phyloP scores from a whole-genome alignment of 805 yeast genomes.

The Hyphopichia homilentoma region DNA sequence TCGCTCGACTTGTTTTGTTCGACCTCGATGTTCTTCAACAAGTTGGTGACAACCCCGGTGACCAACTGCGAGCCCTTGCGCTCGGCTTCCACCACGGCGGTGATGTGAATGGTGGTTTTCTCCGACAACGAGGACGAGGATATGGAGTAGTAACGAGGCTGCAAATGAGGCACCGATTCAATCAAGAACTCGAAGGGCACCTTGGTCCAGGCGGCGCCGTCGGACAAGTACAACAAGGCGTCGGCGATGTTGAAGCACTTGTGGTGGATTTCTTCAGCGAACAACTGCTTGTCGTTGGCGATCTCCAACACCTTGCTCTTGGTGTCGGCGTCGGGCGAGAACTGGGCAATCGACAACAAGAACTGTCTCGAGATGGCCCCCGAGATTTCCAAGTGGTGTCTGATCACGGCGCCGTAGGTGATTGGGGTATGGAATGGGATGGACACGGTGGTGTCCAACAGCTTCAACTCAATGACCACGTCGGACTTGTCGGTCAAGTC shows the following conservation, averaged over 20 bases:
- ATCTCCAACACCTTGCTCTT: slow-evolving; percentile 49
- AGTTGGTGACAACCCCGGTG: slow-evolving; percentile 88
- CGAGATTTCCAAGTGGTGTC: slow-evolving; percentile 84
- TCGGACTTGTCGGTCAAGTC: slow-evolving; percentile 52
- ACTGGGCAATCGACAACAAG: slow-evolving; percentile 66
- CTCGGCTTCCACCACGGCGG: slow-evolving; percentile 87
- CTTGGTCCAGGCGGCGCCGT: slow-evolving; percentile 62
- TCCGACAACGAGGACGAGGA: slow-evolving; percentile 83
- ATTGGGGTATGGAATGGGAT: slow-evolving; percentile 75
- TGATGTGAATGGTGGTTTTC: slow-evolving; percentile 71
- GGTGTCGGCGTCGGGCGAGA: slow-evolving; percentile 67
- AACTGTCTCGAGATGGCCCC: slow-evolving; percentile 93
- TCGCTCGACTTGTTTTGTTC: slow-evolving; percentile 46
- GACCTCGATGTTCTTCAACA: slow-evolving; percentile 68
- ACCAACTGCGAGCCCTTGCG: slow-evolving; percentile 30
- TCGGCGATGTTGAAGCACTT: slow-evolving; percentile 74
- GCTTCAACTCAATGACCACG: slow-evolving; percentile 57
- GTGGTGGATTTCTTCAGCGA: slow-evolving; percentile 60
- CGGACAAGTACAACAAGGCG: slow-evolving; percentile 57
- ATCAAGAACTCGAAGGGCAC: slow-evolving; percentile 84
- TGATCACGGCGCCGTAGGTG: slow-evolving; percentile 80
- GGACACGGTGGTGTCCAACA: slow-evolving; percentile 66
- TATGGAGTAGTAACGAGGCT: slow-evolving; percentile 94
- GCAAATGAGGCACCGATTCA: slow-evolving; percentile 77
- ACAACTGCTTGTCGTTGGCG: slow-evolving; percentile 64